Base-by-base conservation (phyloP, 73 alveolate genomes). In the Symbiodinium pilosum region DNA sequence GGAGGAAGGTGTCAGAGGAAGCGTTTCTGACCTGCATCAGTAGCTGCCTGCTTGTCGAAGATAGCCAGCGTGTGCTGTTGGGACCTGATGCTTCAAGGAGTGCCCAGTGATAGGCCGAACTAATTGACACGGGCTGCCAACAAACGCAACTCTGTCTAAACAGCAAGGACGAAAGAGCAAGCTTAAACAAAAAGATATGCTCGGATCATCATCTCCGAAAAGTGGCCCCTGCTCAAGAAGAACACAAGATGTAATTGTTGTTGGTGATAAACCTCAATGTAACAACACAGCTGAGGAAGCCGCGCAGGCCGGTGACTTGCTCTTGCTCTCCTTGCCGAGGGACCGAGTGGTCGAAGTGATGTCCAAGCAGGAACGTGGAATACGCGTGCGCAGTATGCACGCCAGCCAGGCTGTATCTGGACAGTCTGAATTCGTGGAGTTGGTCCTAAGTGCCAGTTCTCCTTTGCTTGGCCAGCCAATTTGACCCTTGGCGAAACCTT, bases 381-480 rank as follows among this genome's bases (percentile, higher is more conserved):
- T 88, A 14, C 95, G 95, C 34, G 95, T 88, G 69, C 95, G 95
- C 71, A 88, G 95, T 56, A 40, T 88, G 47, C 95, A 88, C 44
- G 95, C 95, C 11, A 88, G 77, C 52, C 95, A 88, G 69, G 95
- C 77, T 14, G 42, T 43, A 28, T 64, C 95, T 59, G 95, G 75
- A 64, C 85, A 88, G 95, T 88, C 95, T 24, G 95, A 88, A 86
- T 88, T 88, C 34, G 95, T 88, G 69, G 95, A 88, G 47, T 47
- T 88, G 34, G 95, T 88, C 86, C 71, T 88, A n/a, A 88, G 95
- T 41, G 28, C 54, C 36, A 88, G 75, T 64, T 59, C 85, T 12
- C 95, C 95, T 14, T 30, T 88, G 95, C 86, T 88, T 28, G 95
- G 95, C 68, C 95, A 88, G 36, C 95, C 95, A 38, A 88, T 88